phyloP scores from a whole-genome alignment of 768 basidiomycete species.

The Pleurotus tuoliensis region DNA sequence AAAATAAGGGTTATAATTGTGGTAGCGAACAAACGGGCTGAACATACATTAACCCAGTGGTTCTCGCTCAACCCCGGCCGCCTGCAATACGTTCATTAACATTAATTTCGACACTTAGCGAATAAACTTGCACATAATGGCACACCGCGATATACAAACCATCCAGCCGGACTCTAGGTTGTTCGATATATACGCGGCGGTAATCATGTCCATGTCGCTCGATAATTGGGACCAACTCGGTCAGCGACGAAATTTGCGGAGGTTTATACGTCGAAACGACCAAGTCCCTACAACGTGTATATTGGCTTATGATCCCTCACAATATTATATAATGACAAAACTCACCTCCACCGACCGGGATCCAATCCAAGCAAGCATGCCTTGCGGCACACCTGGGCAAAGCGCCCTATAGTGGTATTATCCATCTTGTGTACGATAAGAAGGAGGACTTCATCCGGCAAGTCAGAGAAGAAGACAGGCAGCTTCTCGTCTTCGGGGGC shows the following conservation, averaged over 20 bases:
- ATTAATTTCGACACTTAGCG: slow-evolving; percentile 2
- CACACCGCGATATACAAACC: slow-evolving; percentile 92
- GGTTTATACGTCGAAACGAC: slow-evolving; percentile 66
- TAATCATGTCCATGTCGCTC: slow-evolving; percentile 58
- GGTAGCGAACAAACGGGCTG: slow-evolving; percentile 4
- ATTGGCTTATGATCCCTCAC: background rate
- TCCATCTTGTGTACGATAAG: slow-evolving; percentile 63
- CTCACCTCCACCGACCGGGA: slow-evolving; percentile 74
- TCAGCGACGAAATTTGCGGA: slow-evolving; percentile 64
- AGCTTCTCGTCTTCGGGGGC: slow-evolving; percentile 65
- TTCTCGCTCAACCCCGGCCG: slow-evolving; percentile 80
- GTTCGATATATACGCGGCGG: slow-evolving; percentile 76
- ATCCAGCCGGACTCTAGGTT: slow-evolving; percentile 80
- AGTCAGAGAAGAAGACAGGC: slow-evolving; percentile 45
- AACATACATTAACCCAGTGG: slow-evolving; percentile 78
- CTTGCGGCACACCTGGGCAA: slow-evolving; percentile 69
- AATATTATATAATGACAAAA: slow-evolving; percentile 2
- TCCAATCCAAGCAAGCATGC: slow-evolving; percentile 73
- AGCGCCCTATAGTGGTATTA: slow-evolving; percentile 67
- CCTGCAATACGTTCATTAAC: slow-evolving; percentile 27
- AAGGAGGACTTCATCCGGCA: slow-evolving; percentile 80
- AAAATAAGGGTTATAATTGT: slow-evolving; percentile 8
- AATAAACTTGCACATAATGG: slow-evolving; percentile 71
- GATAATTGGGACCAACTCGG: slow-evolving; percentile 45
- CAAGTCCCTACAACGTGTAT: slow-evolving; percentile 45